phyloP scores from a whole-genome alignment of 1,284 basidiomycete species.

The Meira miltonrushii region DNA sequence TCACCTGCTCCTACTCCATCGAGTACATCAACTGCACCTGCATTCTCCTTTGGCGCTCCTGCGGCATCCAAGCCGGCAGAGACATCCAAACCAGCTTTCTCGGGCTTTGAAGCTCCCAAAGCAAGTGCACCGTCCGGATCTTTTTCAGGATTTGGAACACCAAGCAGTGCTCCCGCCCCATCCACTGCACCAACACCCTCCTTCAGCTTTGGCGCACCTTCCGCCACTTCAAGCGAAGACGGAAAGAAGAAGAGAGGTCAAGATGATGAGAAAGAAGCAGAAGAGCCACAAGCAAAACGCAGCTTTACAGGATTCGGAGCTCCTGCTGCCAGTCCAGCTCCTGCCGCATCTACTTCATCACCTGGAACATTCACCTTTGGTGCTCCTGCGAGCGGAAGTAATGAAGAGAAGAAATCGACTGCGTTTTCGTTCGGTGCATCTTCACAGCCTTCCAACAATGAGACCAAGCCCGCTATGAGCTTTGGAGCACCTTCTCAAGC shows the following conservation, averaged over 20 bases:
- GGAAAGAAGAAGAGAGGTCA: not conserved
- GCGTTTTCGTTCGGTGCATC: not conserved
- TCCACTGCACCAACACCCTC: not conserved
- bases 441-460: not conserved
- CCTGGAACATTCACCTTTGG: not conserved
- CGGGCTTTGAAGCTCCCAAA: too few species aligned
- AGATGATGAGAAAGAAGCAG: not conserved
- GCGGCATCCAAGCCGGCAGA: not conserved
- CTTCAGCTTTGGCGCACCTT: conserved; percentile 29
- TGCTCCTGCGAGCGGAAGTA: not conserved
- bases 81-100: too few species aligned
- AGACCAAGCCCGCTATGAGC: too few species aligned
- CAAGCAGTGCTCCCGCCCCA: too few species aligned
- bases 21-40: not conserved
- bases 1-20: conserved; percentile 2
- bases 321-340: conserved; percentile 20
- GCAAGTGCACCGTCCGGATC: too few species aligned
- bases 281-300: not conserved
- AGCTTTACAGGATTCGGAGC: not conserved
- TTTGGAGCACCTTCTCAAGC: not conserved
- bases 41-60: not conserved
- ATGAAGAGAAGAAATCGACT: not conserved
- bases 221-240: conserved; percentile 16
- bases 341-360: not conserved
- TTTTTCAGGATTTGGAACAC: too few species aligned